phyloP scores from a whole-genome alignment of 2,329 filamentous ascomycete genomes.

The Calonectria multiphialidica region DNA sequence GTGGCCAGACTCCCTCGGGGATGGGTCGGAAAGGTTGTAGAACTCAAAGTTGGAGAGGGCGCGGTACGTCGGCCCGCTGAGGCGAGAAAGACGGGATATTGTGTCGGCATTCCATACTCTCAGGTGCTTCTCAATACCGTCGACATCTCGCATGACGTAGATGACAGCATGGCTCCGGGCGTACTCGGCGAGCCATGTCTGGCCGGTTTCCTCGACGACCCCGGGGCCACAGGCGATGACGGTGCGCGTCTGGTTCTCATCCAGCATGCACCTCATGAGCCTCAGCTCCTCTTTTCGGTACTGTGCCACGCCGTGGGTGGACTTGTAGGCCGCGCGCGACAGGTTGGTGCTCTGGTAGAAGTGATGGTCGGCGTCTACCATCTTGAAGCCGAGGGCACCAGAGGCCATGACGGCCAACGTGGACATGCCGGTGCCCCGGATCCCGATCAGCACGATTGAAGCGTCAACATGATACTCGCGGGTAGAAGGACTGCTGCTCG shows the following conservation, averaged over 20 bases:
- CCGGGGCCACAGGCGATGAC: constrained; percentile 69
- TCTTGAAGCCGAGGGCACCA: constrained; percentile 58
- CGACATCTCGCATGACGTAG: constrained; percentile 24
- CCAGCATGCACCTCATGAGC: constrained; percentile 55
- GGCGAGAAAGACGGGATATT: constrained; percentile 19
- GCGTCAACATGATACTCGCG: constrained; percentile 10
- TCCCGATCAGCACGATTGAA: constrained; percentile 38
- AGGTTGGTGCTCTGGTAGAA: constrained; percentile 69
- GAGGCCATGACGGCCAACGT: constrained; percentile 71
- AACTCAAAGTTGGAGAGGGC: constrained; percentile 26
- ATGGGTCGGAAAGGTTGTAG: constrained; percentile 21
- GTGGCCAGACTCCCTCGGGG: not conserved
- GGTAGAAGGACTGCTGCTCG: not conserved
- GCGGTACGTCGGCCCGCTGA: constrained; percentile 14
- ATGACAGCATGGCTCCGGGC: constrained; percentile 22
- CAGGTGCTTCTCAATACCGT: constrained; percentile 23
- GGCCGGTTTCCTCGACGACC: constrained; percentile 66
- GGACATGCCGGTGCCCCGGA: constrained; percentile 73
- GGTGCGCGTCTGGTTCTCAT: constrained; percentile 62
- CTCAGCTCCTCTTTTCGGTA: constrained; percentile 30
- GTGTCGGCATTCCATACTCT: constrained; percentile 17
- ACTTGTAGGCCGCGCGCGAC: constrained; percentile 65
- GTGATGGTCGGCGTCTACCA: constrained; percentile 70
- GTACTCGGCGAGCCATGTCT: constrained; percentile 46
- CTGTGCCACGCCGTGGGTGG: constrained; percentile 43